Conservation (phyloP, 805 yeast species). For the Candida alai region DNA sequence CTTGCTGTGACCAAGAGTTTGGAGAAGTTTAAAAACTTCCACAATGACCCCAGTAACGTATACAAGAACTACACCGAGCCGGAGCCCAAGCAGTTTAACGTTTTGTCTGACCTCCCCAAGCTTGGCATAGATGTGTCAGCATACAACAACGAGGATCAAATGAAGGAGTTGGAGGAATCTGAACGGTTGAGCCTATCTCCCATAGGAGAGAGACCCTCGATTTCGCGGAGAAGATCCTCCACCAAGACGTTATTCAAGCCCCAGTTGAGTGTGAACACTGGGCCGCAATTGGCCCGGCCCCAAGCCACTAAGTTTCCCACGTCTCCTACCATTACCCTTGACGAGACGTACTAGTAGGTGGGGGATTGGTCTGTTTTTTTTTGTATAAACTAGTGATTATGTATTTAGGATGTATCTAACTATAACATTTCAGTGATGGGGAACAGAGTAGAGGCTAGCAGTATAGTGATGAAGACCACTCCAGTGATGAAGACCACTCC, state of each 20-base stretch:
- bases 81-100: constrained; percentile 29
- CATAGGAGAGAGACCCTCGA: constrained; percentile 3
- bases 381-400: no score
- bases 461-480: no score
- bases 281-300: constrained; percentile 1
- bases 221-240: constrained; percentile 21
- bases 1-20: constrained; percentile 20
- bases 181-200: constrained; percentile 4
- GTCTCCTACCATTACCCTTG: constrained; percentile 37
- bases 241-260: constrained; percentile 39
- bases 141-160: constrained; percentile 21
- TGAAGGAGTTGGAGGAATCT: constrained; percentile 16
- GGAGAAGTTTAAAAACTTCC: constrained; percentile 21
- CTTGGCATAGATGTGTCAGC: constrained; percentile 28
- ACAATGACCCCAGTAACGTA: constrained; percentile 11
- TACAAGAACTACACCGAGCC: constrained; percentile 28
- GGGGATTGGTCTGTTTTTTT: not conserved
- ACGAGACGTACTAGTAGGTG: constrained; percentile 24
- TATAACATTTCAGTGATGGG: no score
- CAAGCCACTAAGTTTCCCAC: constrained; percentile 4
- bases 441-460: no score
- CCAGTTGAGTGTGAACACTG: constrained; percentile 20
- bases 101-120: constrained; percentile 23
- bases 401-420: no score
- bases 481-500: no score